Percentiles rank a stretch among this genome's conserved stretches.
Conservation (phyloP, 768 basidiomycete species). For the Trametes coccinea region DNA sequence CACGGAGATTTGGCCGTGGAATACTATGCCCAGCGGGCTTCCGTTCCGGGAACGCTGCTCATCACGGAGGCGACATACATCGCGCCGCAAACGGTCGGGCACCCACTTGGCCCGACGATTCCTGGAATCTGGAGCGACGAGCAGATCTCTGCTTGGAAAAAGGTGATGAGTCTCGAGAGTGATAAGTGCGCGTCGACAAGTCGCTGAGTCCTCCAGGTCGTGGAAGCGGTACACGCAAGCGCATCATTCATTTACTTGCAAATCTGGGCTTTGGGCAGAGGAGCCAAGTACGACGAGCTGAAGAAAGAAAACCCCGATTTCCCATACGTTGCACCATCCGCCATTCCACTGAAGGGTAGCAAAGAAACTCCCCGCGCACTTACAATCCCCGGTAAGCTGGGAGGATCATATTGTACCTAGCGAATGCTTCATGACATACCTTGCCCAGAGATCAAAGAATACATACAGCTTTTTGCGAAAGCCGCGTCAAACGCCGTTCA, state of each 20-base stretch:
- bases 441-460: conserved; percentile 37
- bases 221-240: conserved; percentile 53
- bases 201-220: conserved; percentile 38
- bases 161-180: not conserved
- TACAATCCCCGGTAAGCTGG: conserved; percentile 19
- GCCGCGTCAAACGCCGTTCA: conserved; percentile 33
- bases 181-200: not conserved
- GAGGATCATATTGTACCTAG: not conserved
- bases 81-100: not conserved
- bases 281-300: conserved; percentile 36
- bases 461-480: conserved; percentile 32
- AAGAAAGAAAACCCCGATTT: conserved; percentile 33
- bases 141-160: conserved; percentile 4
- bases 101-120: not conserved
- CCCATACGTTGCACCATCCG: not conserved
- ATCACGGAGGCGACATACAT: conserved; percentile 43
- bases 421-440: not conserved
- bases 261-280: conserved; percentile 55
- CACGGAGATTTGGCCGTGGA: conserved; percentile 36
- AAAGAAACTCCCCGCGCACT: conserved; percentile 25
- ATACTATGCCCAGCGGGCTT: conserved; percentile 41
- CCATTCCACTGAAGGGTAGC: not conserved
- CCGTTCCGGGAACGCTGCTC: conserved; percentile 41
- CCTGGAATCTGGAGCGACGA: conserved; percentile 5
- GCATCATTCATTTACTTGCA: conserved; percentile 53